Conservation (phyloP, 805 yeast genomes). For the Saccharomycopsis lassenensis region DNA sequence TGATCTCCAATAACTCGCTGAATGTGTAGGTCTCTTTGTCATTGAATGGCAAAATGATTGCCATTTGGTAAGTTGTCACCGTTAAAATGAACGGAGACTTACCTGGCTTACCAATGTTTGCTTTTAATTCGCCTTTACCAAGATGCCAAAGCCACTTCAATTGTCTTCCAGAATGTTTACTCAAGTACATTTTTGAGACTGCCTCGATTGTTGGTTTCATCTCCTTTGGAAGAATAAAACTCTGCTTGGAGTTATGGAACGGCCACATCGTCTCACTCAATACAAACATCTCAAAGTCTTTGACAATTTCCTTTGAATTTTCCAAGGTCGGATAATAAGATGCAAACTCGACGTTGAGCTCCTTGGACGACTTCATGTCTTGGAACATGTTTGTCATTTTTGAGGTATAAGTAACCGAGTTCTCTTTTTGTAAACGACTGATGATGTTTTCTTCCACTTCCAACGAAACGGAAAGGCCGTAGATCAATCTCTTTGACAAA, state of each 20-base stretch:
- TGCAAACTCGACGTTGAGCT: constrained; percentile 49
- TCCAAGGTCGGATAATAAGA: constrained; percentile 32
- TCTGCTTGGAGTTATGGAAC: constrained; percentile 32
- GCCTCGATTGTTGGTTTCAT: constrained; percentile 53
- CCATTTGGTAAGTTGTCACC: constrained; percentile 78
- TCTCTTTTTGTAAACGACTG: constrained; percentile 76
- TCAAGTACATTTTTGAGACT: constrained; percentile 57
- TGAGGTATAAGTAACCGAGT: constrained; percentile 85
- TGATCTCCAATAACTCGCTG: constrained; percentile 49
- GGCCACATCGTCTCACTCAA: constrained; percentile 92
- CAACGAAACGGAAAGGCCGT: constrained; percentile 75
- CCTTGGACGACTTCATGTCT: constrained; percentile 79
- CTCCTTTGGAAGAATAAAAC: constrained; percentile 55
- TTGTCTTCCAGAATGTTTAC: constrained; percentile 76
- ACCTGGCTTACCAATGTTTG: constrained; percentile 70
- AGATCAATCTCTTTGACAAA: constrained; percentile 80
- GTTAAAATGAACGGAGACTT: constrained; percentile 73
- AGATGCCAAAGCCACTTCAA: constrained; percentile 95
- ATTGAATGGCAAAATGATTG: constrained; percentile 78
- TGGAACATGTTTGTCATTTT: constrained; percentile 94
- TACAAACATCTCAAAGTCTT: constrained; percentile 63
- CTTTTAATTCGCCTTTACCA: constrained; percentile 85
- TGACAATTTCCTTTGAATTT: constrained; percentile 25
- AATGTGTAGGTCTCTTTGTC: constrained; percentile 49
- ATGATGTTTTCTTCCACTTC: constrained; percentile 74